Percentiles rank a stretch among this genome's conserved stretches.
phyloP scores from a whole-genome alignment of 179 eudicot genomes.

The Beta lomatogona region DNA sequence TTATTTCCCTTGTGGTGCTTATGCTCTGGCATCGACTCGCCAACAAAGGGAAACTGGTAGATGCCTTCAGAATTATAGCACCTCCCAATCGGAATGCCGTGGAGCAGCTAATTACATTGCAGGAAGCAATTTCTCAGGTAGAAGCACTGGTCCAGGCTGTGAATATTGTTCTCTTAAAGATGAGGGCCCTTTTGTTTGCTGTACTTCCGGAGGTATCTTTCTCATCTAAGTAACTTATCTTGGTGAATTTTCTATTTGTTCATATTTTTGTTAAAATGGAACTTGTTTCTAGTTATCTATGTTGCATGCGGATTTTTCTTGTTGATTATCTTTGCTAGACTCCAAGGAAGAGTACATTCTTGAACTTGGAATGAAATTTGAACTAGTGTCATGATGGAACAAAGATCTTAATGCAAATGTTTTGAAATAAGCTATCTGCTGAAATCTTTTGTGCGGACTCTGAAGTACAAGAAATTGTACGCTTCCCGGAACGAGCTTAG shows the following conservation, averaged over 20 bases:
- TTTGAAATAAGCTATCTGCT: background rate
- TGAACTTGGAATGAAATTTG: background rate
- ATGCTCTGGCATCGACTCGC: constrained; percentile 64
- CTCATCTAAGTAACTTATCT: background rate
- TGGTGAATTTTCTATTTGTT: background rate
- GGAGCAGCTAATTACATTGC: constrained; percentile 74
- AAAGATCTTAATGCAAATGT: background rate
- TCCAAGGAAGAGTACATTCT: background rate
- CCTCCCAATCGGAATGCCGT: constrained; percentile 79
- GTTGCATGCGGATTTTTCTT: background rate
- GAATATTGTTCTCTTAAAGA: constrained; percentile 67
- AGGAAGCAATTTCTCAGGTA: constrained; percentile 74
- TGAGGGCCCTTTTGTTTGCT: constrained; percentile 70
- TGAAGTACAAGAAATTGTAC: background rate
- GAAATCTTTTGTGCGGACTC: background rate
- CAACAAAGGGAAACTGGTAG: constrained; percentile 55
- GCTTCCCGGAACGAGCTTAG: background rate
- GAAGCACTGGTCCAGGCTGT: constrained; percentile 67
- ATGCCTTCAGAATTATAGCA: constrained; percentile 58
- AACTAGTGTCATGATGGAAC: background rate
- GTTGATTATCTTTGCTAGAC: background rate
- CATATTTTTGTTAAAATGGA: background rate
- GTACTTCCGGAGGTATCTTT: constrained; percentile 69
- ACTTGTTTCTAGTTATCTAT: background rate
- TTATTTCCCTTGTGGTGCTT: constrained; percentile 49